Conservation (phyloP, 2,329 filamentous ascomycete genomes). For the Pseudocercospora fijiensis region DNA sequence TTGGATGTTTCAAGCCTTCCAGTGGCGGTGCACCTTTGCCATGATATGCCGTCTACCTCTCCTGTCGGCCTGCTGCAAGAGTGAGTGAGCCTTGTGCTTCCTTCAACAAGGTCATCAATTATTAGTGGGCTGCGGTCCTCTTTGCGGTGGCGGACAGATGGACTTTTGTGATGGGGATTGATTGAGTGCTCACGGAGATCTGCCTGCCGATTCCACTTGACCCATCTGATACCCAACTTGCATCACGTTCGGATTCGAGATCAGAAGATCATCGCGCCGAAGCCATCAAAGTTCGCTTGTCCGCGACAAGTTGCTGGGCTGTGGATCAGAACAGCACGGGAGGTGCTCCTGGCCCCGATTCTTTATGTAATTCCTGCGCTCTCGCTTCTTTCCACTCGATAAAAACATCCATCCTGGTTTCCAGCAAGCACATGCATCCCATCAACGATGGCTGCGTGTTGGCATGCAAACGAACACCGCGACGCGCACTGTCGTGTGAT, state of each 20-base stretch:
- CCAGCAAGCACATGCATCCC: not conserved
- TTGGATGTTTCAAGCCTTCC: constrained; percentile 10
- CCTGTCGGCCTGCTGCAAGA: not conserved
- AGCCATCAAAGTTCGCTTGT: not conserved
- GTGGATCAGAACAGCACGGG: not conserved
- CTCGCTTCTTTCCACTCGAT: not conserved
- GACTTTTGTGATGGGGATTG: not conserved
- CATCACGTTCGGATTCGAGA: not conserved
- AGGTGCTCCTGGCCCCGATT: not conserved
- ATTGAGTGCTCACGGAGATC: not conserved
- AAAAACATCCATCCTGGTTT: not conserved
- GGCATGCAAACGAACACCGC: not conserved
- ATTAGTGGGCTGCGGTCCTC: not conserved
- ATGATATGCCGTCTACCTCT: not conserved
- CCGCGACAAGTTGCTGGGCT: not conserved
- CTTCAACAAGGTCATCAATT: not conserved
- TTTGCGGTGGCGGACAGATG: not conserved
- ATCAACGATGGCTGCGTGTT: not conserved
- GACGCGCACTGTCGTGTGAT: not conserved
- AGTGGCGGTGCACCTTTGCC: constrained; percentile 5
- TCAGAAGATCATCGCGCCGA: not conserved
- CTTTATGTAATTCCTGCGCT: not conserved
- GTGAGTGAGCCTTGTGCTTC: not conserved
- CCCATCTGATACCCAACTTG: not conserved
- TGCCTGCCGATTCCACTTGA: not conserved